A percentile compares a stretch with the other conserved stretches of the same genome.
Conservation (phyloP, 2,329 filamentous ascomycete genomes). For the Lasiodiplodia hormozganensis region DNA sequence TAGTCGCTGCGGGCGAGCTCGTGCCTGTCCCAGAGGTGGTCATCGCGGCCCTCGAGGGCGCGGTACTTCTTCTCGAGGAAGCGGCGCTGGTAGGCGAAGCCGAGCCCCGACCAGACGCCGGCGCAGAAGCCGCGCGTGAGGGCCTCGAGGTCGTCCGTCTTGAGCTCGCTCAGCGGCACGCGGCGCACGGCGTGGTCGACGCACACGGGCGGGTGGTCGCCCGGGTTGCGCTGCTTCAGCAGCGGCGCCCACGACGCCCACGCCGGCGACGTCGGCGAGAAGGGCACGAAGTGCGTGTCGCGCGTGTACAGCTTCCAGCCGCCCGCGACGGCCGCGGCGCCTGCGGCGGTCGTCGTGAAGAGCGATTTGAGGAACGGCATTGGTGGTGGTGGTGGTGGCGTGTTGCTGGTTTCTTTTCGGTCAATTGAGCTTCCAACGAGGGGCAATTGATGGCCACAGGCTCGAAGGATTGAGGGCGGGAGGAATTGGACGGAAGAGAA, state of each 20-base stretch:
- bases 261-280: conserved; percentile 38
- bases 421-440: neutral
- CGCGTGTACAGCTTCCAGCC: conserved; percentile 47
- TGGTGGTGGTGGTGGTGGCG: neutral
- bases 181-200: conserved; percentile 47
- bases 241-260: conserved; percentile 34
- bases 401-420: neutral
- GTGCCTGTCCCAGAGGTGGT: conserved; percentile 45
- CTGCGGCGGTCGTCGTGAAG: conserved; percentile 13
- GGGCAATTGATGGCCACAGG: neutral
- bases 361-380: conserved; percentile 27
- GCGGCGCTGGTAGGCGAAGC: conserved; percentile 45
- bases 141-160: conserved; percentile 39
- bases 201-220: conserved; percentile 41
- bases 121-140: conserved; percentile 48
- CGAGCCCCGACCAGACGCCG: conserved; percentile 47
- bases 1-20: conserved; percentile 44
- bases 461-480: neutral
- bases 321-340: conserved; percentile 29
- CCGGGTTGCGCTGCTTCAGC: conserved; percentile 42
- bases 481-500: neutral
- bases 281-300: conserved; percentile 45
- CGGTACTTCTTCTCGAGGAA: conserved; percentile 46
- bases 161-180: conserved; percentile 44
- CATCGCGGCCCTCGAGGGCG: conserved; percentile 40